These are phyloP conservation scores for Trichophyton equinum DNA, from an alignment of 2,329 filamentous ascomycete species.

Conservation along the genomic window DNA sequence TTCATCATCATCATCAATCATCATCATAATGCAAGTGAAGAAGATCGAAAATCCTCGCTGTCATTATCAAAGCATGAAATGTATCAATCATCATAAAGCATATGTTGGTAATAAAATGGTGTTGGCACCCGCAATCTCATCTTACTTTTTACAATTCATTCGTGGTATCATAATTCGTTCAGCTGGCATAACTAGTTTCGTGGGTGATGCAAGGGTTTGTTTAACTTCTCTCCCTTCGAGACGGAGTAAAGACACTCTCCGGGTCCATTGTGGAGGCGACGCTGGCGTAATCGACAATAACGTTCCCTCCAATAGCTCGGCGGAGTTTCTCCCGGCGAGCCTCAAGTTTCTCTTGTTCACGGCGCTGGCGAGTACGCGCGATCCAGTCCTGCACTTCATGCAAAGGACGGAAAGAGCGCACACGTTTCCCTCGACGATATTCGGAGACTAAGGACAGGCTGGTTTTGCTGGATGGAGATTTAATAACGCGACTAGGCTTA, in stretches of 20 bases:
- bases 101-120: neutral
- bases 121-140: neutral
- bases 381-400: constrained; percentile 39
- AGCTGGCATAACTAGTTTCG: neutral
- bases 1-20: neutral
- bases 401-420: constrained; percentile 30
- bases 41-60: neutral
- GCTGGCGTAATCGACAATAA: constrained; percentile 23
- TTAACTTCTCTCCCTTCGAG: neutral
- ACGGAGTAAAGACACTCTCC: neutral
- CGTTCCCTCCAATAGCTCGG: constrained; percentile 40
- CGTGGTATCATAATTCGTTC: neutral
- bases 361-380: constrained; percentile 30
- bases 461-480: constrained; percentile 10
- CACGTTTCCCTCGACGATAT: constrained; percentile 1
- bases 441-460: constrained; percentile 23
- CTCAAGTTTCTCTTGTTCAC: constrained; percentile 38
- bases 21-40: neutral
- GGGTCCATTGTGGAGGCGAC: neutral
- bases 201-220: neutral
- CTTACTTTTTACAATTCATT: neutral
- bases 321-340: constrained; percentile 42
- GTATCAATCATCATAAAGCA: neutral
- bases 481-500: neutral
- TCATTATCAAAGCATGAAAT: neutral